Evolutionary conservation across 768 basidiomycete species (phyloP), one percentile per base, ranked within the genome.

Genomic region (Tylopilus vinaceipallidus): DNA sequence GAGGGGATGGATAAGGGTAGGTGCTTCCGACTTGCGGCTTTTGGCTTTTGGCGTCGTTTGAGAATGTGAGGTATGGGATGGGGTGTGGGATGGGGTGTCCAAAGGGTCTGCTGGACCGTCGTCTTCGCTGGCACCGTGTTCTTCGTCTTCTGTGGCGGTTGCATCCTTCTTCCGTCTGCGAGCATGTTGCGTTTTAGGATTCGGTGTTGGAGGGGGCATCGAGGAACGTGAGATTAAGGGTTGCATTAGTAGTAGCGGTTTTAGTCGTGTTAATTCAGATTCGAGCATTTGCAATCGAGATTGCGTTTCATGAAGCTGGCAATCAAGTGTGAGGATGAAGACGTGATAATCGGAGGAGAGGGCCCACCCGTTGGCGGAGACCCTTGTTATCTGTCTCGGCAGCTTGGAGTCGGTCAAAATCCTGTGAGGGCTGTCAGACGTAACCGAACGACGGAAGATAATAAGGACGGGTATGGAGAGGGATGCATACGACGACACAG

Each of bases 241-340:
- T 41, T 84, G 81, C 76, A 88, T 80, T 13, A 88, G 69, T 38
- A 91, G 73, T 30, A 88, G 65, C 0, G 88, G 88, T 40, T 81
- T 80, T 27, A 91, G 75, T 53, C 80, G 79, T 3, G 71, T 65
- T 8, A 90, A 71, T 61, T 91, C 88, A 11, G 74, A 59, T 67
- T 90, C 88, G 0, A 91, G 74, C 2, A 71, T 54, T 22, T 74
- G 65, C 11, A 84, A 66, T 33, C 84, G 79, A 6, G 62, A 58
- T 54, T 84, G 80, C 0, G 79, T 73, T 47, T 86, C 83, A 37
- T 73, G 64, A 6, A 91, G 72, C 87, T 89, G 62, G 49, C 22
- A 50, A 56, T 17, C 2, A 49, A 26, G 41, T 2, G 48, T 58
- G 26, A 56, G 47, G 36, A 43, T 16, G 34, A 50, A 19, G 37